Base-by-base conservation (phyloP, 2,329 filamentous ascomycete species). In the Didymella keratinophila region DNA sequence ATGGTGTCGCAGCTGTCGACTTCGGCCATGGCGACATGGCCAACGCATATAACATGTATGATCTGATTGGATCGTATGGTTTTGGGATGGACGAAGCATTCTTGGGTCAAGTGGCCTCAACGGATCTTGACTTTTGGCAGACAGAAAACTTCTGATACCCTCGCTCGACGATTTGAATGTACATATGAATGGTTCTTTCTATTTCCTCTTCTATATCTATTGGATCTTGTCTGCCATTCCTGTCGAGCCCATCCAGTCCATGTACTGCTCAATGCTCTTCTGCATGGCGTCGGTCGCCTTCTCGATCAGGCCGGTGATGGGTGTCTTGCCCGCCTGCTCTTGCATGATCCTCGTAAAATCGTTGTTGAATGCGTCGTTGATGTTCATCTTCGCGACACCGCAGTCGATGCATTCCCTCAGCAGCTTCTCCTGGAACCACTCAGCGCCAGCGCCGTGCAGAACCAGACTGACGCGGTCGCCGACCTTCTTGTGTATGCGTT, bases 361-460 rank as follows among this genome's bases (percentile, higher is more conserved):
- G 68, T 80, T 75, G 73, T 83, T 85, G 67, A 87, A 78, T 25
- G 85, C 80, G 73, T 86, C 85, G 66, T 87, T 87, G 45, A 87
- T 82, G 72, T 87, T 87, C 39, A 86, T 76, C 70, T 86, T 83
- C 18, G 81, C 80, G 34, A 87, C 81, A 6, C 85, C 85, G 49
- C 79, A 79, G 56, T 79, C 78, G 60, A 87, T 84, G 55, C 84
- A 86, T 67, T 81, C 80, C 41, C 77, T 73, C 62, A 86, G 82
- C 44, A 86, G 81, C 64, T 85, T 82, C 67, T 81, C 77, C 2
- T 81, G 63, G 63, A 86, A 87, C 66, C 70, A 74, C 57, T 74
- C 70, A 4, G 80, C 82, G 61, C 87, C 85, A 1, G 84, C 84
- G 2, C 85, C 85, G 68, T 87, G 85, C 62, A 87, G 74, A 3